Percentiles rank a stretch among this genome's conserved stretches.
These are phyloP conservation scores for Calonectria pseudoturangicola DNA, from an alignment of 2,329 filamentous ascomycete species.

Conservation along the genomic window DNA sequence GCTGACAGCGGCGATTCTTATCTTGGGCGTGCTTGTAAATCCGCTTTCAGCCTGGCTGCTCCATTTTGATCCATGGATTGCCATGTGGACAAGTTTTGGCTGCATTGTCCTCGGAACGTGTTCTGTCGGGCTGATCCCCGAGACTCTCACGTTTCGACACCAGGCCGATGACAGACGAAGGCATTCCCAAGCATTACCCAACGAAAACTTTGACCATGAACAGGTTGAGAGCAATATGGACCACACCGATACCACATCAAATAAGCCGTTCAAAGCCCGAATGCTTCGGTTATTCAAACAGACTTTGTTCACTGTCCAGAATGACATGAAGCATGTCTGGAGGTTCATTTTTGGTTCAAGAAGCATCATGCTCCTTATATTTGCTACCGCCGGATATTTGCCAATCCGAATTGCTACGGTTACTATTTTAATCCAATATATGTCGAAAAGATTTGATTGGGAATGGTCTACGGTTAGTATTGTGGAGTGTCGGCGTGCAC, in stretches of 20 bases:
- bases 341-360: constrained; percentile 63
- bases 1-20: constrained; percentile 60
- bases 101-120: constrained; percentile 56
- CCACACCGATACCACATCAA: background rate
- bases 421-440: constrained; percentile 69
- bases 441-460: constrained; percentile 70
- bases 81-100: constrained; percentile 60
- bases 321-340: constrained; percentile 61
- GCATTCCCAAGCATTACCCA: background rate
- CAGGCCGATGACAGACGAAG: constrained; percentile 52
- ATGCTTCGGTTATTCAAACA: constrained; percentile 37
- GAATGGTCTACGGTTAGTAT: constrained; percentile 64
- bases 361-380: constrained; percentile 61
- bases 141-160: constrained; percentile 63
- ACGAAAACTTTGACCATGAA: constrained; percentile 25
- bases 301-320: constrained; percentile 53
- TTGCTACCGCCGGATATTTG: constrained; percentile 55
- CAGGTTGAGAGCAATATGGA: background rate
- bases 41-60: constrained; percentile 65
- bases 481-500: accelerated
- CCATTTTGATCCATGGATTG: constrained; percentile 62
- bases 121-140: constrained; percentile 61
- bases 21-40: constrained; percentile 62
- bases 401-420: constrained; percentile 58
- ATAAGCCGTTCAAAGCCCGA: background rate